phyloP scores from a whole-genome alignment of 345 rosid species.

The Excoecaria cochinchinensis region DNA sequence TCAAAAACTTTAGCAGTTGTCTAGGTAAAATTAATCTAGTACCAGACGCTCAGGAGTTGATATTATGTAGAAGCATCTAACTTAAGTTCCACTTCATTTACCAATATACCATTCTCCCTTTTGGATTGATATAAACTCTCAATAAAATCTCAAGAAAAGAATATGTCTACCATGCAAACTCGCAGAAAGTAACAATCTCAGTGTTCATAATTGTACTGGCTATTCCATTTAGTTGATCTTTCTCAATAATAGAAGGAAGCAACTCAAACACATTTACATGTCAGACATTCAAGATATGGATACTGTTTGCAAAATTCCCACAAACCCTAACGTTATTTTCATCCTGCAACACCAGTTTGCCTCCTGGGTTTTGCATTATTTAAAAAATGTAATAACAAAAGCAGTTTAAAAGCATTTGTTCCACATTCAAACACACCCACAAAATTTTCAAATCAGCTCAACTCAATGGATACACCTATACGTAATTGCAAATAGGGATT shows the following conservation, averaged over 20 bases:
- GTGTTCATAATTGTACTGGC: not conserved
- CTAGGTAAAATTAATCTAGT: not conserved
- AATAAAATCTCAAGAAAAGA: not conserved
- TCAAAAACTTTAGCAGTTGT: not conserved
- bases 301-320: not conserved
- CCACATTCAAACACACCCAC: too few relatives aligned
- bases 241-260: too few relatives aligned
- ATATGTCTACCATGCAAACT: not conserved
- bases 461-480: too few relatives aligned
- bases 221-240: not conserved
- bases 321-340: not conserved
- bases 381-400: too few relatives aligned
- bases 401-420: too few relatives aligned
- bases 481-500: too few relatives aligned
- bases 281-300: not conserved
- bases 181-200: not conserved
- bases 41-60: not conserved
- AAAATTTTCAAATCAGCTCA: too few relatives aligned
- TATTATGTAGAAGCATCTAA: not conserved
- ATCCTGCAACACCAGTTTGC: too few relatives aligned
- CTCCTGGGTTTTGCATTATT: too few relatives aligned
- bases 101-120: not conserved
- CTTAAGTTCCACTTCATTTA: not conserved
- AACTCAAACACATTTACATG: not conserved
- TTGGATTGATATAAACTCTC: not conserved